These are phyloP conservation scores for Nicotiana undulata DNA, from an alignment of 257 asterid species.

Conservation along the genomic window DNA sequence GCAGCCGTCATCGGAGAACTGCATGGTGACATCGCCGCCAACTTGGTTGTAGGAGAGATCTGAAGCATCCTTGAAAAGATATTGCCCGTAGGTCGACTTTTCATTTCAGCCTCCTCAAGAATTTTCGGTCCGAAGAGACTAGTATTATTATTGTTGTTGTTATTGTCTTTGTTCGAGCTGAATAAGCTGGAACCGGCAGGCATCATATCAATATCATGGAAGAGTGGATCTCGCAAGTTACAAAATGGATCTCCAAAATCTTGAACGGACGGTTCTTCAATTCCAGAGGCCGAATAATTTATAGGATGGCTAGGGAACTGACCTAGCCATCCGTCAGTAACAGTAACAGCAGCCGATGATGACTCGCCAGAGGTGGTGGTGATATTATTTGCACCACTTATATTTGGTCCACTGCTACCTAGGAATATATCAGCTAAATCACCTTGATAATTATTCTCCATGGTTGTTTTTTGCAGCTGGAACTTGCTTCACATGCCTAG, in stretches of 20 bases:
- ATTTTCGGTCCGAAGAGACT: conserved; percentile 1
- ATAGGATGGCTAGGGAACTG: conserved; percentile 25
- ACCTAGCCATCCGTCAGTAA: conserved; percentile 31
- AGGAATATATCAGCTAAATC: conserved; percentile 75
- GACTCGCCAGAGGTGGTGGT: background rate
- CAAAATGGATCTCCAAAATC: conserved; percentile 79
- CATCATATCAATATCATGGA: conserved; percentile 24
- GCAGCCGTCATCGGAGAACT: conserved; percentile 22
- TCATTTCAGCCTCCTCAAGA: conserved; percentile 25
- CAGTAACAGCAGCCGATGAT: background rate
- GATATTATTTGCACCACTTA: background rate
- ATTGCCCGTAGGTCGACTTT: conserved; percentile 25
- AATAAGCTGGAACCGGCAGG: background rate
- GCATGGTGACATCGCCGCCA: conserved; percentile 14
- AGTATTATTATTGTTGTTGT: background rate
- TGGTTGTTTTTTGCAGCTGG: conserved; percentile 17
- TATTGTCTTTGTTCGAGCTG: background rate
- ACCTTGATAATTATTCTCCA: conserved; percentile 63
- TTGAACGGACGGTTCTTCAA: conserved; percentile 25
- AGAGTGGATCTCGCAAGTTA: conserved; percentile 64
- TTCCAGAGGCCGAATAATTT: conserved; percentile 14
- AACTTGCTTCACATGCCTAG: conserved; percentile 38
- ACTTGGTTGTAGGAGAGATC: conserved; percentile 54
- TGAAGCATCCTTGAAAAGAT: conserved; percentile 69
- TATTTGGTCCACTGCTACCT: conserved; percentile 24